Evolutionary conservation across 768 basidiomycete genomes (phyloP).

Genomic region (Pulveroboletus sp.): DNA sequence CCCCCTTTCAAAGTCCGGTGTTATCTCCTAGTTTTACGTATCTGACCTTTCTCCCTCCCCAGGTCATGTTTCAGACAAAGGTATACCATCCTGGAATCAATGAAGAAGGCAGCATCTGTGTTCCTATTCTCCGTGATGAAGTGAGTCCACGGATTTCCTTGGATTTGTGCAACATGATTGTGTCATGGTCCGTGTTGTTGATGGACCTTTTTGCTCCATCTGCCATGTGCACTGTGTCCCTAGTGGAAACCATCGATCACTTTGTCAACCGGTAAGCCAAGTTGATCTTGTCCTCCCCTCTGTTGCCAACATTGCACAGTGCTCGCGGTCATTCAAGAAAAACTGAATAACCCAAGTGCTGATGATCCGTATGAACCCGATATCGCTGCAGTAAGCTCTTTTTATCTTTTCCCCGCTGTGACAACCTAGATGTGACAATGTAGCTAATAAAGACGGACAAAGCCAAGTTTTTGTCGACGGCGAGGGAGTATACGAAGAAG

Average conservation of each 20-base stretch:
- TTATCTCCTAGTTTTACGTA: conserved; percentile 17
- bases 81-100: conserved; percentile 92
- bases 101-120: conserved; percentile 83
- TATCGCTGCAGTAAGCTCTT: conserved; percentile 68
- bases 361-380: conserved; percentile 90
- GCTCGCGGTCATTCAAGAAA: conserved; percentile 73
- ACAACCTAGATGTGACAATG: background rate
- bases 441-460: conserved; percentile 79
- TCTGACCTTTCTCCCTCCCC: conserved; percentile 7
- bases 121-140: conserved; percentile 81
- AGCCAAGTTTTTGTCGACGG: conserved; percentile 67
- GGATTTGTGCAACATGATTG: background rate
- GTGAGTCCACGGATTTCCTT: conserved; percentile 38
- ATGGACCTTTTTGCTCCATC: background rate
- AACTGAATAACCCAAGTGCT: conserved; percentile 82
- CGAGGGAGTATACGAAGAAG: conserved; percentile 89
- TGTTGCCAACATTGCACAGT: conserved; percentile 42
- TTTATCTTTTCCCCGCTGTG: background rate
- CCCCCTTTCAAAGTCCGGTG: background rate
- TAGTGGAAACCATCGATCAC: conserved; percentile 88
- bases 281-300: background rate
- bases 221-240: conserved; percentile 3
- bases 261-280: conserved; percentile 58
- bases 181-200: background rate
- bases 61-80: conserved; percentile 85